Conservation (phyloP, 192 early-diverging fungal species). For the Coemansia nantahalensis region DNA sequence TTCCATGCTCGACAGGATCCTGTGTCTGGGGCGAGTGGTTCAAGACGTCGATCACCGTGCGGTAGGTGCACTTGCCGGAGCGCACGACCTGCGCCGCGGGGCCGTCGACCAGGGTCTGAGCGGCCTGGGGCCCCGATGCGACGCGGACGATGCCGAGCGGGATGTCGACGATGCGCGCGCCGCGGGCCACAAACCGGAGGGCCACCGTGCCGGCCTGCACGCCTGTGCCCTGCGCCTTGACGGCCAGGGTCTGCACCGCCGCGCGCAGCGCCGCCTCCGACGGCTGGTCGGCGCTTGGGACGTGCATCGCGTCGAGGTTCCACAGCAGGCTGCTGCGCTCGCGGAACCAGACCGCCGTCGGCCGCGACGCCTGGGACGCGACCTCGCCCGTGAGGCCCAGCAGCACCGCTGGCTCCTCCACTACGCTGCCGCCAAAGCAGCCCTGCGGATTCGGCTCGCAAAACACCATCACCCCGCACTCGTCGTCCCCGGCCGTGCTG, state of each 20-base stretch:
- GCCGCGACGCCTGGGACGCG: slow-evolving; percentile 32
- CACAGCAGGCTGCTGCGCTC: slow-evolving; percentile 44
- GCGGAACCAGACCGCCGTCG: slow-evolving; percentile 39
- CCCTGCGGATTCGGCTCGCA: slow-evolving; percentile 27
- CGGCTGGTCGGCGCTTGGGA: slow-evolving; percentile 7
- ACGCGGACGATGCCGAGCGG: slow-evolving; percentile 22
- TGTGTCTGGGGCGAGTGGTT: background rate
- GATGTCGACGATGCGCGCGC: slow-evolving; percentile 11
- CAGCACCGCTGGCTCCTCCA: slow-evolving; percentile 23
- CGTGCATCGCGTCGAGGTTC: slow-evolving; percentile 25
- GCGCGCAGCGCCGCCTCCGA: background rate
- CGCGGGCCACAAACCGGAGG: slow-evolving; percentile 23
- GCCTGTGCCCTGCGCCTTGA: background rate
- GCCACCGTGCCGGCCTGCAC: slow-evolving; percentile 18
- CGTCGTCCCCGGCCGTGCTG: background rate
- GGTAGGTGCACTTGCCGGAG: slow-evolving; percentile 42
- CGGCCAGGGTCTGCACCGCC: background rate
- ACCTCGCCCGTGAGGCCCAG: slow-evolving; percentile 31
- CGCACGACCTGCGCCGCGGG: slow-evolving; percentile 12
- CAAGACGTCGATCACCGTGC: background rate
- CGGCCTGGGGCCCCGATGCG: slow-evolving; percentile 6
- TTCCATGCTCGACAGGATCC: background rate
- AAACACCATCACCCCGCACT: slow-evolving; percentile 25
- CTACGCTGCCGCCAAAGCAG: slow-evolving; percentile 21
- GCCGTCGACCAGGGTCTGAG: slow-evolving; percentile 11